These are phyloP conservation scores for Labyrinthula sp. DNA, from an alignment of 352 stramenopile genomes.

Conservation along the genomic window DNA sequence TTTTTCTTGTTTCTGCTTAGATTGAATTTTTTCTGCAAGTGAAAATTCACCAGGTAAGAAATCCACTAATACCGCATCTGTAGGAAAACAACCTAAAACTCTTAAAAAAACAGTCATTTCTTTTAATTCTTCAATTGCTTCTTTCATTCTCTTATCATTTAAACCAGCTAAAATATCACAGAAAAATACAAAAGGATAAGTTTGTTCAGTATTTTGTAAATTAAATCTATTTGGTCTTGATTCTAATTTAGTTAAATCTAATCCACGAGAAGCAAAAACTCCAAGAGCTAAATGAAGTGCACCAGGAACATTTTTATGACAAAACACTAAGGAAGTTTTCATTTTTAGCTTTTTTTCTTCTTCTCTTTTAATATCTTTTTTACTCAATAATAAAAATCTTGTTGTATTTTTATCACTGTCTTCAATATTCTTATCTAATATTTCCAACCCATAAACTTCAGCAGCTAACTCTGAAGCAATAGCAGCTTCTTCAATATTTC, in stretches of 20 bases:
- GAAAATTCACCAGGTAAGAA: conserved; percentile 7
- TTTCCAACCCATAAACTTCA: conserved; percentile 69
- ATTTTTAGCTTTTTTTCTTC: not conserved
- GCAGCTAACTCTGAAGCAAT: conserved; percentile 82
- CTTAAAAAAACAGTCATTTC: conserved; percentile 57
- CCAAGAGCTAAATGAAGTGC: conserved; percentile 13
- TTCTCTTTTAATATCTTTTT: too few species aligned
- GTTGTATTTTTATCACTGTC: conserved; percentile 77
- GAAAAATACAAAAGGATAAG: conserved; percentile 33
- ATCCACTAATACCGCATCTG: conserved; percentile 28
- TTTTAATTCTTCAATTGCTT: conserved; percentile 49
- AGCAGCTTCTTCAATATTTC: conserved; percentile 52
- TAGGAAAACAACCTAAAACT: conserved; percentile 55
- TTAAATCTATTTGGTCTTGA: conserved; percentile 24
- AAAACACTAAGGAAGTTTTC: conserved; percentile 31
- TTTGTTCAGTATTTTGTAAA: conserved; percentile 25
- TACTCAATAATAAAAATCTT: conserved; percentile 70
- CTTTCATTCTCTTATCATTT: conserved; percentile 44
- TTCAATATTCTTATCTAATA: conserved; percentile 58
- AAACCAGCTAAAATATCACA: conserved; percentile 35
- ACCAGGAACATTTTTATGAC: conserved; percentile 27
- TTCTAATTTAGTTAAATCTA: conserved; percentile 31
- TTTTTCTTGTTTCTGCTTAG: conserved; percentile 33
- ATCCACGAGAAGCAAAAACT: conserved; percentile 20
- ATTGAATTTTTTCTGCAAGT: too few species aligned